phyloP scores from a whole-genome alignment of 805 yeast genomes.

The Metschnikowia borealis region DNA sequence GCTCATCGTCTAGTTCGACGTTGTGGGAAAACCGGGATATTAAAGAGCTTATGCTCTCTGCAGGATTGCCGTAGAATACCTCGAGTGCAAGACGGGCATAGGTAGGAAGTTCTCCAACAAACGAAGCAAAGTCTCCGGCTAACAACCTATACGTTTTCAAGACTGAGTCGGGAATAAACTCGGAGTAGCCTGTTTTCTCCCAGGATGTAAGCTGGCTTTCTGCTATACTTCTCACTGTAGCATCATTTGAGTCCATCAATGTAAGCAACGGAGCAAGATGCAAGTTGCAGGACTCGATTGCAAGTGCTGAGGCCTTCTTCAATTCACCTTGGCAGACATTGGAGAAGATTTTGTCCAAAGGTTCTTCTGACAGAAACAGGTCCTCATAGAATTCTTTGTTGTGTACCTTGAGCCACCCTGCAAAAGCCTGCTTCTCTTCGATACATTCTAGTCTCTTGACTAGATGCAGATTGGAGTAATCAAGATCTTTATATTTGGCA shows the following conservation, averaged over 20 bases:
- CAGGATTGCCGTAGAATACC: constrained; percentile 57
- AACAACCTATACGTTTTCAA: constrained; percentile 62
- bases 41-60: constrained; percentile 7
- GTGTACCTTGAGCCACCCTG: constrained; percentile 53
- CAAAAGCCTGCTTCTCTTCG: constrained; percentile 43
- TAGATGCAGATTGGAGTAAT: constrained; percentile 11
- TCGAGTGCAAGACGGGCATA: constrained; percentile 53
- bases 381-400: constrained; percentile 33
- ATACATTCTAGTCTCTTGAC: constrained; percentile 15
- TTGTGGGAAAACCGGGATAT: constrained; percentile 1
- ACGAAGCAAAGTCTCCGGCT: constrained; percentile 45
- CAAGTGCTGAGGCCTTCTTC: constrained; percentile 55
- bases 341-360: constrained; percentile 45
- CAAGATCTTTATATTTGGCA: constrained; percentile 10
- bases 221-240: constrained; percentile 53
- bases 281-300: constrained; percentile 56
- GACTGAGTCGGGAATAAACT: constrained; percentile 50
- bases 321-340: constrained; percentile 53
- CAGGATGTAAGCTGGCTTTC: constrained; percentile 61
- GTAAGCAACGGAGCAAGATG: constrained; percentile 73
- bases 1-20: not conserved
- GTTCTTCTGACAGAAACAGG: constrained; percentile 18
- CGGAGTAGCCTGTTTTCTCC: constrained; percentile 42
- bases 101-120: constrained; percentile 58
- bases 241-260: constrained; percentile 66